Percentiles rank a stretch among this genome's conserved stretches.
Evolutionary conservation across 306 rosid species (phyloP).

Genomic region (Cyamopsis tetragonoloba): DNA sequence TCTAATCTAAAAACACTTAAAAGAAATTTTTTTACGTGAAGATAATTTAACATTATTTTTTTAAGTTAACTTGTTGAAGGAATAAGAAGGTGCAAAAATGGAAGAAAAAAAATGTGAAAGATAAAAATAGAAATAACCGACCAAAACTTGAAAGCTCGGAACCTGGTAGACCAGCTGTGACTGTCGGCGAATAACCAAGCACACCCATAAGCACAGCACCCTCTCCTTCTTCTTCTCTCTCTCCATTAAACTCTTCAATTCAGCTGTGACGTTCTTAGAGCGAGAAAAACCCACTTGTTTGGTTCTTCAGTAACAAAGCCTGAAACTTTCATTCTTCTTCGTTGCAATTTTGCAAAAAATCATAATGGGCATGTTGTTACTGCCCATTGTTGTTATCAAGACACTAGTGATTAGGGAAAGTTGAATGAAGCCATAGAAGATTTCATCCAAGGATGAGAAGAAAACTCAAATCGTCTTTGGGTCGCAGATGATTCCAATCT

Average conservation of each 20-base stretch:
- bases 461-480: neutral
- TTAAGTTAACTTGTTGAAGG: too few species aligned
- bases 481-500: slow-evolving; percentile 2
- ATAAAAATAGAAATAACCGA: neutral
- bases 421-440: slow-evolving; percentile 15
- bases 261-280: slow-evolving; percentile 11
- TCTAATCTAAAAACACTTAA: too few species aligned
- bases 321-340: slow-evolving; percentile 15
- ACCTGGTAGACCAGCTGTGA: slow-evolving; percentile 54
- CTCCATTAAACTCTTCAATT: slow-evolving; percentile 28
- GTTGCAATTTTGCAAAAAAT: slow-evolving; percentile 2
- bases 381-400: slow-evolving; percentile 10
- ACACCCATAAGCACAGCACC: slow-evolving; percentile 40
- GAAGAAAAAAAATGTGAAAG: neutral
- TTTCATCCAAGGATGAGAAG: neutral
- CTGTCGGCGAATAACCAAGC: slow-evolving; percentile 50
- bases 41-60: too few species aligned
- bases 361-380: slow-evolving; percentile 12
- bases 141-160: slow-evolving; percentile 22
- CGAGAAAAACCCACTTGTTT: too few species aligned
- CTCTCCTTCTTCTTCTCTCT: slow-evolving; percentile 7
- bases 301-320: slow-evolving; percentile 19
- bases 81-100: neutral
- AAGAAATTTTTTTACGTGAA: too few species aligned
- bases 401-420: neutral